These are phyloP conservation scores for Crinitomyces ghanaensis DNA, from an alignment of 805 yeast species.

Conservation along the genomic window DNA sequence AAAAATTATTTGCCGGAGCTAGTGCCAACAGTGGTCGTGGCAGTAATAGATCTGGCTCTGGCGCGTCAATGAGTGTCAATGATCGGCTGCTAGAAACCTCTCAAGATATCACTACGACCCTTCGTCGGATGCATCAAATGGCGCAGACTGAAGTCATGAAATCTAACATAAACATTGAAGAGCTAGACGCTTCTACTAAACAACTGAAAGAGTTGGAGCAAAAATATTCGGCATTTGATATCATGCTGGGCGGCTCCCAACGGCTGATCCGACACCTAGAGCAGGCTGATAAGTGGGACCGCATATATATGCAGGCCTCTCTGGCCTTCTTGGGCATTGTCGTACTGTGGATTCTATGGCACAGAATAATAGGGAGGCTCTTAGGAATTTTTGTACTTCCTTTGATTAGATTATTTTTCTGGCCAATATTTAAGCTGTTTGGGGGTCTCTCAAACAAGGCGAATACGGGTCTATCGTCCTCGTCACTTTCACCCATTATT, in stretches of 20 bases:
- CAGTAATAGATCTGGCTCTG: not conserved
- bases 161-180: conserved; percentile 27
- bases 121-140: conserved; percentile 20
- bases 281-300: conserved; percentile 30
- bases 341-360: conserved; percentile 28
- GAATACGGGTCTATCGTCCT: not conserved
- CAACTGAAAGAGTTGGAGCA: conserved; percentile 23
- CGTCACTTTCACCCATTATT: not conserved
- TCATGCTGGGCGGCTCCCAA: conserved; percentile 26
- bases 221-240: conserved; percentile 28
- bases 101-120: conserved; percentile 18
- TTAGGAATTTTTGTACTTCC: conserved; percentile 24
- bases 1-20: conserved; percentile 10
- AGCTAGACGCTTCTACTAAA: conserved; percentile 28
- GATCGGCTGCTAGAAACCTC: conserved; percentile 16
- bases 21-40: not conserved
- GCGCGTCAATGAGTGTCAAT: conserved; percentile 14
- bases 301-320: conserved; percentile 27
- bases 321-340: conserved; percentile 28
- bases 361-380: conserved; percentile 29
- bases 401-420: conserved; percentile 15
- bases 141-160: conserved; percentile 30
- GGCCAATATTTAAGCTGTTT: conserved; percentile 4
- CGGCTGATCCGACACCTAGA: conserved; percentile 27
- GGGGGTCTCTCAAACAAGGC: conserved; percentile 1